Evolutionary conservation across 2,329 filamentous ascomycete genomes (phyloP), one percentile per base, ranked within the genome.

Genomic region (Sclerotinia subarctica): DNA sequence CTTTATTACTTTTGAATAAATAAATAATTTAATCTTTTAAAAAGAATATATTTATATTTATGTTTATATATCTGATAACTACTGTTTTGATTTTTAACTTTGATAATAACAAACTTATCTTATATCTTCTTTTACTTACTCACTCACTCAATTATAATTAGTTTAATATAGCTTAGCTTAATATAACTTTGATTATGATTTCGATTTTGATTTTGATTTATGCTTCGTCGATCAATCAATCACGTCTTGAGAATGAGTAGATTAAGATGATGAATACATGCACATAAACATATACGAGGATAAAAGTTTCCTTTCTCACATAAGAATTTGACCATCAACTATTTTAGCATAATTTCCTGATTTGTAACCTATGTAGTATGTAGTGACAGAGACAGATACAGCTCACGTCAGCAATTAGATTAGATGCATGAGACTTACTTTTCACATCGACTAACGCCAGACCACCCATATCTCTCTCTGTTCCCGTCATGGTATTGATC

Each of bases 381-480:
- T 38, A 51, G 38, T 49, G 38, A 32, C 53, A 57, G 32, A 38
- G 32, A 51, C 46, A 35, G 5, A 35, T 32, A 26, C 47, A 63
- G 46, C 46, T 38, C n/a, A 38, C 38, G 47, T 42, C n/a, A 63
- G 59, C 32, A 35, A 63, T 51, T 21, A 38, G 38, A 56, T 35
- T 42, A 42, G 38, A 51, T 35, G 46, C 59, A 38, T 26, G 57
- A 15, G 32, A 38, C 46, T 51, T 63, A 11, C 8, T 35, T 4
- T 24, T 63, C n/a, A 63, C 46, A 42, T 51, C 29, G 19, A 63
- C 13, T 38, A 51, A 63, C 59, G 59, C 59, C 59, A 49, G 19
- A 19, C 15, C 8, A 42, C n/a, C 17, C 24, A 51, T n/a, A 49
- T 17, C 8, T 63, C n/a, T 42, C 32, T 21, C 21, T 26, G 32